phyloP scores from a whole-genome alignment of 345 rosid species.

The Garcia nutans region DNA sequence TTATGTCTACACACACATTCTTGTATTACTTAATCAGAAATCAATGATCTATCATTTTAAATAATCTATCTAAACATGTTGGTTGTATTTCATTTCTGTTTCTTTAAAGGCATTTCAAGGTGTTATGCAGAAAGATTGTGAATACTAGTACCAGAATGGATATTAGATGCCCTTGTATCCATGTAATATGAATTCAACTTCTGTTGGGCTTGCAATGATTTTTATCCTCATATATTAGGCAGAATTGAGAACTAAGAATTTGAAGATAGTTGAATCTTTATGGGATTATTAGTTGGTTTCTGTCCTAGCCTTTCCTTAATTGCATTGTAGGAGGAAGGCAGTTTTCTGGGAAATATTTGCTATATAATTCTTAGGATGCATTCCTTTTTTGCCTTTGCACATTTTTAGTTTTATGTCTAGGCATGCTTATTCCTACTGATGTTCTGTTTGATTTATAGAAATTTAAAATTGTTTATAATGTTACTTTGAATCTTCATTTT shows the following conservation, averaged over 20 bases:
- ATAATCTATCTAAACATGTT: background rate
- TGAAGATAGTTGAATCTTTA: background rate
- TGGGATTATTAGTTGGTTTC: background rate
- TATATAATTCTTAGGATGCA: background rate
- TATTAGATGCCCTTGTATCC: too few relatives aligned
- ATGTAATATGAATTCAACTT: background rate
- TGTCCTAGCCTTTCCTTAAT: background rate
- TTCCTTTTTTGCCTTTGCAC: background rate
- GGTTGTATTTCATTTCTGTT: background rate
- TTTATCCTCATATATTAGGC: background rate
- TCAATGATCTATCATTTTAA: too few relatives aligned
- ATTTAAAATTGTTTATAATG: background rate
- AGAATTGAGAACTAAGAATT: background rate
- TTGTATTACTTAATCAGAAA: too few relatives aligned
- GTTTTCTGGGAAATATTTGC: background rate
- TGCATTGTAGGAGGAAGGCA: too few relatives aligned
- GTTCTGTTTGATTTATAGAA: background rate
- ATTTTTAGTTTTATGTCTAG: too few relatives aligned
- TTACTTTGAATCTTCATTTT: conserved; percentile 8
- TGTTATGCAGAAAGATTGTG: background rate
- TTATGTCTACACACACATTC: too few relatives aligned
- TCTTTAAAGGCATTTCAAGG: background rate
- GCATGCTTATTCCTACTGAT: background rate
- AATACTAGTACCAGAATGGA: too few relatives aligned
- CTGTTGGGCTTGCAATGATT: background rate